phyloP scores from a whole-genome alignment of 306 rosid species.

The Castanea mollissima region DNA sequence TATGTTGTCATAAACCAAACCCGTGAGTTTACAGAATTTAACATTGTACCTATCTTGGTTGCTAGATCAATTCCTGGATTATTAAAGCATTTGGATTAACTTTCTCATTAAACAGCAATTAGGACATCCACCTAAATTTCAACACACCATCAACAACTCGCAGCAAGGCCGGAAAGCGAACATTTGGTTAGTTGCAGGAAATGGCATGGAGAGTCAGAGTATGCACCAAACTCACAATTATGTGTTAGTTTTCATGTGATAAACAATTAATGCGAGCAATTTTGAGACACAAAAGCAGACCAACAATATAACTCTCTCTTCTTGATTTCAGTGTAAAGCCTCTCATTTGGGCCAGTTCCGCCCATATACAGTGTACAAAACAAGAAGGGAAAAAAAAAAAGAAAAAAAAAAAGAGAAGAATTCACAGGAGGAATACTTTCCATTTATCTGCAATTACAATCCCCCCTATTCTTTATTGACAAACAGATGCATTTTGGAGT shows the following conservation, averaged over 20 bases:
- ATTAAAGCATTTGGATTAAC: background rate
- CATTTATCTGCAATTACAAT: constrained; percentile 27
- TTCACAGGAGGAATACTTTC: constrained; percentile 30
- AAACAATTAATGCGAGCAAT: background rate
- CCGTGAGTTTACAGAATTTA: too few relatives aligned
- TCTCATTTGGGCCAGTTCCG: constrained; percentile 11
- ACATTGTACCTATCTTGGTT: background rate
- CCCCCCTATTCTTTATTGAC: constrained; percentile 31
- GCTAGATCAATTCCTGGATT: background rate
- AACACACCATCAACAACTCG: too few relatives aligned
- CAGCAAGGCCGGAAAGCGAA: background rate
- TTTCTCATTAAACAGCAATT: background rate
- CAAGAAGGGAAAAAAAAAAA: background rate
- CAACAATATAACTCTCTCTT: constrained; percentile 14
- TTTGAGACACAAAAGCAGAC: background rate
- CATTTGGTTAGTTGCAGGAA: background rate
- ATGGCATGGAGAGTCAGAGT: too few relatives aligned
- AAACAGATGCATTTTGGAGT: constrained; percentile 26
- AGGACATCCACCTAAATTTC: too few relatives aligned
- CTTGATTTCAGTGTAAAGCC: background rate
- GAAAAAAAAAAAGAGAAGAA: background rate
- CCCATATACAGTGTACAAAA: constrained; percentile 22
- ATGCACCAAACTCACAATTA: background rate
- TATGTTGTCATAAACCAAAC: too few relatives aligned
- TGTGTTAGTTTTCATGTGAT: background rate